Evolutionary conservation across 2,329 filamentous ascomycete species (phyloP).

Genomic region (Acephala macrosclerotiorum): DNA sequence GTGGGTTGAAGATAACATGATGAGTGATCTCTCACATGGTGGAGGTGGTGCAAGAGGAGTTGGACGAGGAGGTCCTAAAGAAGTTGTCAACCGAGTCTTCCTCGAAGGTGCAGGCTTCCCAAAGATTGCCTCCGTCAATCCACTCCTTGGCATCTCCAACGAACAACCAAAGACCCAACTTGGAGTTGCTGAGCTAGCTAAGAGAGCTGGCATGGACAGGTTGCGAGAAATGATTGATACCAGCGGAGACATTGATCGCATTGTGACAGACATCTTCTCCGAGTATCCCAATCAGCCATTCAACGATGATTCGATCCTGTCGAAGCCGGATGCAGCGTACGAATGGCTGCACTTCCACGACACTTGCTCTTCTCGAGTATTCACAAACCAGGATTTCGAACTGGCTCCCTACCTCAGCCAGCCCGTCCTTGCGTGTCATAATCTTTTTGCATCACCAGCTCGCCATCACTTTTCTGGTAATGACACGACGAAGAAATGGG

Average conservation of each 20-base stretch:
- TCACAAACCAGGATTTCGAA: slow-evolving; percentile 91
- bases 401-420: slow-evolving; percentile 86
- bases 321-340: slow-evolving; percentile 81
- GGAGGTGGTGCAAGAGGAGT: slow-evolving; percentile 75
- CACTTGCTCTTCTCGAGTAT: slow-evolving; percentile 78
- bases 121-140: slow-evolving; percentile 43
- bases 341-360: slow-evolving; percentile 98
- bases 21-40: slow-evolving; percentile 72
- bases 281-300: slow-evolving; percentile 87
- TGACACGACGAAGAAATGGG: slow-evolving; percentile 53
- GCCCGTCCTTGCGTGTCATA: slow-evolving; percentile 87
- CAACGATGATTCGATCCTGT: slow-evolving; percentile 91
- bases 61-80: slow-evolving; percentile 74
- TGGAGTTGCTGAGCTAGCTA: slow-evolving; percentile 75
- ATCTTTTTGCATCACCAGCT: slow-evolving; percentile 81
- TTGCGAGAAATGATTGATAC: slow-evolving; percentile 80
- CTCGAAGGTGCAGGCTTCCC: slow-evolving; percentile 78
- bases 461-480: slow-evolving; percentile 51
- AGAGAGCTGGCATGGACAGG: slow-evolving; percentile 75
- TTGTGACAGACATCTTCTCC: slow-evolving; percentile 84
- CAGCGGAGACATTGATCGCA: slow-evolving; percentile 78
- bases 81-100: slow-evolving; percentile 81
- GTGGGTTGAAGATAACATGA: slow-evolving; percentile 78
- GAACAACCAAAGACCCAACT: slow-evolving; percentile 61
- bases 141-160: slow-evolving; percentile 39